Evolutionary conservation across 2,329 filamentous ascomycete species (phyloP), one percentile per base, ranked within the genome.

Genomic region (Colletotrichum chlorophyti): DNA sequence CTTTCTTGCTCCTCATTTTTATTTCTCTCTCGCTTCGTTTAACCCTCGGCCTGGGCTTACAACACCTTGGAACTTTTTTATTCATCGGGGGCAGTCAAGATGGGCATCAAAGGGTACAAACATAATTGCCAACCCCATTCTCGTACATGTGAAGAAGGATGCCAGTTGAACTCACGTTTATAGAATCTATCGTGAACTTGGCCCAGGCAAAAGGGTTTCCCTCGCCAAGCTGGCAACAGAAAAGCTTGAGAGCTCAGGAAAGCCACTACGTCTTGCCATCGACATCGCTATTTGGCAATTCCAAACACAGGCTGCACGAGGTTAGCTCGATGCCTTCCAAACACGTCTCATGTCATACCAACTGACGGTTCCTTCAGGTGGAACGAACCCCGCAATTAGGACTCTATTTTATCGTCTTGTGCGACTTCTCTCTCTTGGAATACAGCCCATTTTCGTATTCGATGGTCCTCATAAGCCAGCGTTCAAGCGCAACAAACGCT

Each of bases 221-320:
- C 82, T 99, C 9, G 86, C 91, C 29, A 96, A 91, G 69, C 83
- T 98, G 47, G 90, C 93, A 26, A 82, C 93, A 41, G 85, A 93
- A 43, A 89, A 91, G 65, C 84, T 96, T 63, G 85, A 92, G 67
- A 74, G 82, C 51, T 86, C 85, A 10, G 83, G 84, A 21, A 83
- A 88, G 2, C 93, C 93, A 0, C 79, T 98, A 35, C 89, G 93
- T 35, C 81, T 99, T 42, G 95, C 95, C 34, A 90, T 99, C 63
- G 95, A 99, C 70, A 90, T 96, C 65, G 92, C 93, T 3, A 98
- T 99, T 69, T 99, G 95, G 95, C 90, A 97, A 40, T 98, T 97
- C 69, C 95, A 99, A 69, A 89, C 89, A 11, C 93, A 96, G 69
- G 89, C 91, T 12, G 91, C 91, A 15, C 87, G 87, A 77, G 92